Evolutionary conservation across 1,284 basidiomycete species (phyloP).

Genomic region (Rhizoctonia solani): DNA sequence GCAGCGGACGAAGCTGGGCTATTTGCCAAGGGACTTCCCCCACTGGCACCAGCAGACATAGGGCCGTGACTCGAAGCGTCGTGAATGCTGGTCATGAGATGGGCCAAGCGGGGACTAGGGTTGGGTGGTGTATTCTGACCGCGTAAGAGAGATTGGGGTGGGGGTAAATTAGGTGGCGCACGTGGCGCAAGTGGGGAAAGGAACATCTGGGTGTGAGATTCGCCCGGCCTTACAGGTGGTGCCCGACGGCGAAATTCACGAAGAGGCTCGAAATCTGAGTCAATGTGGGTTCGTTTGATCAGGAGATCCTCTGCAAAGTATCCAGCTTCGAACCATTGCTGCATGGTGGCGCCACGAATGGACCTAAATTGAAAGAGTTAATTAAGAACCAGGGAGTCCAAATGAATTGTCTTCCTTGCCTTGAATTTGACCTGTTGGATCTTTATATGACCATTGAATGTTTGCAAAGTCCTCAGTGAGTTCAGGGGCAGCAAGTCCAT

Average conservation of each 20-base stretch:
- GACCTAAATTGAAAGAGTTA: slow-evolving; percentile 58
- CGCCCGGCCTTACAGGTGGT: slow-evolving; percentile 39
- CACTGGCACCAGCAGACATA: slow-evolving; percentile 6
- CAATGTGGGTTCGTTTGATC: slow-evolving; percentile 65
- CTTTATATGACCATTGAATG: slow-evolving; percentile 90
- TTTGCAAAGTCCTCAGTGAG: slow-evolving; percentile 61
- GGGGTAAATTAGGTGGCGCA: slow-evolving; percentile 33
- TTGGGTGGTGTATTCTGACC: slow-evolving; percentile 7
- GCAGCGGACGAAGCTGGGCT: not conserved
- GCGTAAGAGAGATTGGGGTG: slow-evolving; percentile 17
- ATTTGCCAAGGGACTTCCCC: not conserved
- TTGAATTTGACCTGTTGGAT: slow-evolving; percentile 87
- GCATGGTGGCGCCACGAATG: slow-evolving; percentile 90
- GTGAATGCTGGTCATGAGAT: slow-evolving; percentile 3
- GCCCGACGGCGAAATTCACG: slow-evolving; percentile 42
- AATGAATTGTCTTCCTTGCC: slow-evolving; percentile 54
- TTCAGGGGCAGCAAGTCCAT: slow-evolving; percentile 49
- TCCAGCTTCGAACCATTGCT: slow-evolving; percentile 91
- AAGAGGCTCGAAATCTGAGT: slow-evolving; percentile 48
- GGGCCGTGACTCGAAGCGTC: slow-evolving; percentile 21
- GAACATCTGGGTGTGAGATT: slow-evolving; percentile 14
- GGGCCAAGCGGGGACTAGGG: slow-evolving; percentile 13
- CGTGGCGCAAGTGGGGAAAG: slow-evolving; percentile 33
- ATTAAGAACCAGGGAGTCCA: not conserved
- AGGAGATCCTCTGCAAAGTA: slow-evolving; percentile 89